These are phyloP conservation scores for Hypoxylon cercidicola DNA, from an alignment of 495 filamentous ascomycete species.

Conservation along the genomic window DNA sequence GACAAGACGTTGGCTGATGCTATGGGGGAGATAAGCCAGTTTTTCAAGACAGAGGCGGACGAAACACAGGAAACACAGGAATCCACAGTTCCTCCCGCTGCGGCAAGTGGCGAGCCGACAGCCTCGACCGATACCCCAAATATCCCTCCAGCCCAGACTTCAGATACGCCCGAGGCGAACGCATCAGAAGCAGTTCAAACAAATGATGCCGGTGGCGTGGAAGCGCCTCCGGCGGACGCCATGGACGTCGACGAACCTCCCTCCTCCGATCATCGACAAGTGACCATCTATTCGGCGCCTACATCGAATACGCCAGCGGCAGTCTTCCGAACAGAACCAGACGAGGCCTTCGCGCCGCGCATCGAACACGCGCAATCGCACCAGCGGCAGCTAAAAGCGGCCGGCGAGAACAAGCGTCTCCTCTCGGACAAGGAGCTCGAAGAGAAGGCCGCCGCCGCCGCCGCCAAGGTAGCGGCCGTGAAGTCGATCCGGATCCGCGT, in stretches of 20 bases:
- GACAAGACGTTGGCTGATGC: slow-evolving; percentile 85
- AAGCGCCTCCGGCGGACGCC: slow-evolving; percentile 31
- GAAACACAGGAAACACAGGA: slow-evolving; percentile 30
- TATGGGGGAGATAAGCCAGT: slow-evolving; percentile 78
- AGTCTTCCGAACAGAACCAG: slow-evolving; percentile 69
- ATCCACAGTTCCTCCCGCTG: slow-evolving; percentile 4
- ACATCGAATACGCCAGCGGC: slow-evolving; percentile 77
- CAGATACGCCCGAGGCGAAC: slow-evolving; percentile 15
- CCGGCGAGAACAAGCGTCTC: slow-evolving; percentile 73
- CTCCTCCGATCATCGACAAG: slow-evolving; percentile 53
- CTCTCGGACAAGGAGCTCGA: slow-evolving; percentile 74
- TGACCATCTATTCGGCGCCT: slow-evolving; percentile 82
- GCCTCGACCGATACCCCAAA: slow-evolving; percentile 18
- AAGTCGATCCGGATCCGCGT: slow-evolving; percentile 79
- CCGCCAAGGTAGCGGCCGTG: slow-evolving; percentile 69
- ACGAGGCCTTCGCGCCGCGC: slow-evolving; percentile 82
- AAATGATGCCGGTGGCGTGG: slow-evolving; percentile 4
- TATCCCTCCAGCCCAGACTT: slow-evolving; percentile 10
- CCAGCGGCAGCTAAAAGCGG: slow-evolving; percentile 73
- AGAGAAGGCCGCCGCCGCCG: slow-evolving; percentile 65
- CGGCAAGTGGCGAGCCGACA: slow-evolving; percentile 14
- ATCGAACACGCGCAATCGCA: slow-evolving; percentile 86
- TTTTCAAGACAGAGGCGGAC: slow-evolving; percentile 66
- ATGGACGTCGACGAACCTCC: slow-evolving; percentile 44
- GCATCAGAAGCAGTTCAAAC: slow-evolving; percentile 1